Percentiles rank a stretch among this genome's conserved stretches.
Conservation (phyloP, 176 grass and related monocot species). For the Otatea glauca region DNA sequence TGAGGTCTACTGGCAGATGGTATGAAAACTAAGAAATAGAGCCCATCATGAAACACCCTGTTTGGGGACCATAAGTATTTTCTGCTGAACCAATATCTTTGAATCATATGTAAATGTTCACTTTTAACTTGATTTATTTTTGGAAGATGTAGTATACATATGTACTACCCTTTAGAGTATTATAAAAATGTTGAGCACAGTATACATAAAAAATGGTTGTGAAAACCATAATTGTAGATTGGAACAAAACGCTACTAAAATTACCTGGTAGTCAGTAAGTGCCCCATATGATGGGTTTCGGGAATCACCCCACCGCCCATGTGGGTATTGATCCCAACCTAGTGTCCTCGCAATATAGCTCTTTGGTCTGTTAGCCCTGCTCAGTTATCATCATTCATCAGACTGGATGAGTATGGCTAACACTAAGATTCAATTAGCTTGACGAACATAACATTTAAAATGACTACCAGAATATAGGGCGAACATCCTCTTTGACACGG, state of each 20-base stretch:
- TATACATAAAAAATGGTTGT: neutral
- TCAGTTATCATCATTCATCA: slow-evolving; percentile 26
- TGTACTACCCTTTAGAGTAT: neutral
- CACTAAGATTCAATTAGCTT: neutral
- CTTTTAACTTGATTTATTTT: neutral
- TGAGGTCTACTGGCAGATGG: neutral
- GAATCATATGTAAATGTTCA: neutral
- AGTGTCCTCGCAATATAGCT: slow-evolving; percentile 82
- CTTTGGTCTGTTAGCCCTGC: slow-evolving; percentile 92
- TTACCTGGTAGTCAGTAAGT: slow-evolving; percentile 74
- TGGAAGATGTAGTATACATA: neutral
- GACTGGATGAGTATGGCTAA: slow-evolving; percentile 14
- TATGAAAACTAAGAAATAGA: neutral
- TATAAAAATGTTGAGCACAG: slow-evolving; percentile 8
- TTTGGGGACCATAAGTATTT: neutral
- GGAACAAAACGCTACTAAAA: neutral
- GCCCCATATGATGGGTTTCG: slow-evolving; percentile 77
- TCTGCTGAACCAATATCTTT: neutral
- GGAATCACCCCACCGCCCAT: slow-evolving; percentile 84
- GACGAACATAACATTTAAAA: slow-evolving; percentile 5
- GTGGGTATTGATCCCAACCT: slow-evolving; percentile 85
- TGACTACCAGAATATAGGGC: slow-evolving; percentile 88
- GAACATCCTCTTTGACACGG: slow-evolving; percentile 87
- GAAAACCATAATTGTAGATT: neutral
- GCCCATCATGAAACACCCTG: neutral